These are phyloP conservation scores for Cystobasidiaceae sp. DNA, from an alignment of 1,284 basidiomycete genomes.

Conservation along the genomic window DNA sequence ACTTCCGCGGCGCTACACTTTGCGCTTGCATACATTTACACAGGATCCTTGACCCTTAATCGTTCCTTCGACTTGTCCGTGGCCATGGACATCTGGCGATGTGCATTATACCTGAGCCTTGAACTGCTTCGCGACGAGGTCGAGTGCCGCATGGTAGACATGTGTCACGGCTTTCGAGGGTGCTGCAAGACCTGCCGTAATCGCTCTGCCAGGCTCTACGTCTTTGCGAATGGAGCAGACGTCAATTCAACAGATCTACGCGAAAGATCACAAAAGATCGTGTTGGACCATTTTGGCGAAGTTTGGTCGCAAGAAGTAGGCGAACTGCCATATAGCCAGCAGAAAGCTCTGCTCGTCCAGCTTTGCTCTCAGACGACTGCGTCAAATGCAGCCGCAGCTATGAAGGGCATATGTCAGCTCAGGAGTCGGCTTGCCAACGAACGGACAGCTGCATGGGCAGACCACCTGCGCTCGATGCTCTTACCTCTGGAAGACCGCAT, in stretches of 20 bases:
- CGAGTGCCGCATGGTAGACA: constrained; percentile 74
- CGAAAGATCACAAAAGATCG: constrained; percentile 62
- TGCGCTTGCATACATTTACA: constrained; percentile 87
- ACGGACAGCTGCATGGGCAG: constrained; percentile 34
- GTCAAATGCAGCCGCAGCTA: constrained; percentile 59
- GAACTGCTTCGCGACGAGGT: constrained; percentile 70
- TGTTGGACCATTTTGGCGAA: constrained; percentile 74
- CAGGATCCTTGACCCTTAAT: constrained; percentile 87
- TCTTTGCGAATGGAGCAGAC: constrained; percentile 68
- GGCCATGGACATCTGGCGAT: constrained; percentile 80
- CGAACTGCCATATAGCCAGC: constrained; percentile 59
- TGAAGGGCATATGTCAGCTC: constrained; percentile 41
- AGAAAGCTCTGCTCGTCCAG: constrained; percentile 64
- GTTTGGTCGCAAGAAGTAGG: constrained; percentile 80
- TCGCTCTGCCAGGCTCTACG: constrained; percentile 70
- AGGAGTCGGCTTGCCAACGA: constrained; percentile 42
- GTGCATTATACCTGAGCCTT: constrained; percentile 74
- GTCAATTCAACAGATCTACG: constrained; percentile 67
- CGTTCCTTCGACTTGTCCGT: constrained; percentile 87
- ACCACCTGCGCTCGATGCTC: constrained; percentile 48
- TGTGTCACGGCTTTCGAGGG: constrained; percentile 47
- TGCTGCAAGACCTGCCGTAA: constrained; percentile 38
- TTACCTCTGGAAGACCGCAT: constrained; percentile 41
- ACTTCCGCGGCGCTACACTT: constrained; percentile 92
- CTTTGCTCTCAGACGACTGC: constrained; percentile 63